phyloP scores from a whole-genome alignment of 2,329 filamentous ascomycete genomes.

The Phymatotrichopsis omnivora region DNA sequence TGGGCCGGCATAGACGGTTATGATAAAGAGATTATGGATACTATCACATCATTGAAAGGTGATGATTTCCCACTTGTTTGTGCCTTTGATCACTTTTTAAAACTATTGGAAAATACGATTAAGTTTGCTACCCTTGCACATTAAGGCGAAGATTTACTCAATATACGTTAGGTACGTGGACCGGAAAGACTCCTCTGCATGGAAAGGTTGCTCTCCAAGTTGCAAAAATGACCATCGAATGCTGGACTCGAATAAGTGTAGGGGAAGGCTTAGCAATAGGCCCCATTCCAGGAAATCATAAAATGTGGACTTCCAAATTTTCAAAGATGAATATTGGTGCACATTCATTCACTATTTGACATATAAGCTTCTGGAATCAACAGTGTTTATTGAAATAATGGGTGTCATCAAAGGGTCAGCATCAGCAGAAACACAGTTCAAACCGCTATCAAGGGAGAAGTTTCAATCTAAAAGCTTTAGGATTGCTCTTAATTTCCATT shows the following conservation, averaged over 20 bases:
- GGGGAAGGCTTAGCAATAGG: no score
- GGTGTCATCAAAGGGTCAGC: constrained; percentile 32
- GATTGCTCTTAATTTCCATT: no score
- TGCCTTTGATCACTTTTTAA: constrained; percentile 31
- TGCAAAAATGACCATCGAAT: no score
- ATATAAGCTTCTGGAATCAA: constrained; percentile 22
- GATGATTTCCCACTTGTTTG: constrained; percentile 31
- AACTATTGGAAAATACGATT: constrained; percentile 12
- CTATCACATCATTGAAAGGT: constrained; percentile 22
- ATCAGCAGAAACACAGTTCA: constrained; percentile 21
- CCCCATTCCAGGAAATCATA: no score
- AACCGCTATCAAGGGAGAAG: constrained; percentile 20
- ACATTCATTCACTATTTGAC: constrained; percentile 21
- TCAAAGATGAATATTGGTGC: constrained; percentile 32
- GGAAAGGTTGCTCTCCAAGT: constrained; percentile 27
- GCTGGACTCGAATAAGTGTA: no score
- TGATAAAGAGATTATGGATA: constrained; percentile 32
- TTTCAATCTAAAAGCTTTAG: constrained; percentile 7
- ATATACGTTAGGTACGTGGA: constrained; percentile 6
- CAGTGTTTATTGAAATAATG: constrained; percentile 33
- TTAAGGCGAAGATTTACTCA: constrained; percentile 30
- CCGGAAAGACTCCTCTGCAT: constrained; percentile 16
- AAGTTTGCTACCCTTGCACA: no score
- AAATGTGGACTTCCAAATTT: constrained; percentile 29
- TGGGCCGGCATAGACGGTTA: constrained; percentile 32